phyloP scores from a whole-genome alignment of 1,139 yeast species.

The Suhomyces taliae region DNA sequence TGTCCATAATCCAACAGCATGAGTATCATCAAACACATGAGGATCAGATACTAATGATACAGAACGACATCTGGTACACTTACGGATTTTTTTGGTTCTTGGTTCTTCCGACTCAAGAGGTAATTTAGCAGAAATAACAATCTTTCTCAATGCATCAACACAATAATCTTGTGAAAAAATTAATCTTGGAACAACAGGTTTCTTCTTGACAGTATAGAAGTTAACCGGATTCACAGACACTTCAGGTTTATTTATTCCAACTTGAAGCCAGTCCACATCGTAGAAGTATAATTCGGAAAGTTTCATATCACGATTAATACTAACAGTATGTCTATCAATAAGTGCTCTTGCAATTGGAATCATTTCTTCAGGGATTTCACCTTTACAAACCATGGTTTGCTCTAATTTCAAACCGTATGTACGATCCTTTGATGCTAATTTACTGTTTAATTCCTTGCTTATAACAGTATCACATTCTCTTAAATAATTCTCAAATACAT shows the following conservation, averaged over 20 bases:
- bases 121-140: constrained; percentile 22
- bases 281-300: constrained; percentile 59
- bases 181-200: constrained; percentile 19
- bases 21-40: constrained; percentile 38
- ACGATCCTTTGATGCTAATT: constrained; percentile 29
- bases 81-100: constrained; percentile 28
- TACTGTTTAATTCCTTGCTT: constrained; percentile 28
- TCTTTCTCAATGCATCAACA: constrained; percentile 49
- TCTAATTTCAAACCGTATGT: constrained; percentile 49
- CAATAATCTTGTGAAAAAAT: constrained; percentile 25
- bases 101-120: constrained; percentile 7
- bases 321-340: constrained; percentile 34
- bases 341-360: constrained; percentile 29
- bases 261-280: constrained; percentile 68
- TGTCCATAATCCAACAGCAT: constrained; percentile 58
- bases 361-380: constrained; percentile 52
- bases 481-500: constrained; percentile 61
- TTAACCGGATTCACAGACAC: constrained; percentile 1
- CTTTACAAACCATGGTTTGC: constrained; percentile 66
- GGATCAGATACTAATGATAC: constrained; percentile 54
- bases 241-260: constrained; percentile 32
- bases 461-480: constrained; percentile 47
- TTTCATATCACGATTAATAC: constrained; percentile 40
- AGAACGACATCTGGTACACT: constrained; percentile 70
- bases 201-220: constrained; percentile 10